phyloP scores from a whole-genome alignment of 805 yeast genomes.

The Naumovozyma baii region DNA sequence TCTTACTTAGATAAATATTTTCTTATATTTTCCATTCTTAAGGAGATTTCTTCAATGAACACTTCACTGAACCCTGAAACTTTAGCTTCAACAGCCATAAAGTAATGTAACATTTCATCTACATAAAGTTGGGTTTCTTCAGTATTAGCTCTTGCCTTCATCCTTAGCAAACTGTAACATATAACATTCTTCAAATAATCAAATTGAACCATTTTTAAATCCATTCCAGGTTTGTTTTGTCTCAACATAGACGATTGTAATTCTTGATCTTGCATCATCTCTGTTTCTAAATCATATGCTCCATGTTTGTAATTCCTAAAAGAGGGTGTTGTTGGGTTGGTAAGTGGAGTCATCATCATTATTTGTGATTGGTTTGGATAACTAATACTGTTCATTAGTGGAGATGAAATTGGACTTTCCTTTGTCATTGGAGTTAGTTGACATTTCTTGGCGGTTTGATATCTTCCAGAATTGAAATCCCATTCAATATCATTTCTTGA shows the following conservation, averaged over 20 bases:
- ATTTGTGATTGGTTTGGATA: constrained; percentile 14
- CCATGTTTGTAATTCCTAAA: constrained; percentile 12
- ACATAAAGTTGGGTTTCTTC: constrained; percentile 40
- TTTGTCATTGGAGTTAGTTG: constrained; percentile 3
- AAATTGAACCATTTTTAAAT: constrained; percentile 9
- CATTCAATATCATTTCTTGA: constrained; percentile 7
- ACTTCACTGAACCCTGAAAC: constrained; percentile 63
- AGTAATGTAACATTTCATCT: constrained; percentile 31
- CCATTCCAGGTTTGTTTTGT: not conserved
- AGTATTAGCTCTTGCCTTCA: constrained; percentile 44
- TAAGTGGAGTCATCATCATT: constrained; percentile 16
- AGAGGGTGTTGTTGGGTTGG: constrained; percentile 16
- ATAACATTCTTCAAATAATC: constrained; percentile 36
- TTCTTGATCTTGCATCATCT: constrained; percentile 16
- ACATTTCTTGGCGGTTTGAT: not conserved
- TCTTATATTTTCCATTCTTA: constrained; percentile 28
- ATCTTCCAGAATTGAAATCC: constrained; percentile 1
- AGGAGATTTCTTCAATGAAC: constrained; percentile 51
- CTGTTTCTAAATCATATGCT: constrained; percentile 13
- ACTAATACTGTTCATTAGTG: constrained; percentile 5
- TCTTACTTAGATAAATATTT: constrained; percentile 11
- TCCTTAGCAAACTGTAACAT: constrained; percentile 37
- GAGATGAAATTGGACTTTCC: constrained; percentile 11
- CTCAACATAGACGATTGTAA: constrained; percentile 5
- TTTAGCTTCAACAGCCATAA: constrained; percentile 38